Evolutionary conservation across 805 yeast species (phyloP), one percentile per base, ranked within the genome.

Genomic region (Saturnispora kantuleensis): DNA sequence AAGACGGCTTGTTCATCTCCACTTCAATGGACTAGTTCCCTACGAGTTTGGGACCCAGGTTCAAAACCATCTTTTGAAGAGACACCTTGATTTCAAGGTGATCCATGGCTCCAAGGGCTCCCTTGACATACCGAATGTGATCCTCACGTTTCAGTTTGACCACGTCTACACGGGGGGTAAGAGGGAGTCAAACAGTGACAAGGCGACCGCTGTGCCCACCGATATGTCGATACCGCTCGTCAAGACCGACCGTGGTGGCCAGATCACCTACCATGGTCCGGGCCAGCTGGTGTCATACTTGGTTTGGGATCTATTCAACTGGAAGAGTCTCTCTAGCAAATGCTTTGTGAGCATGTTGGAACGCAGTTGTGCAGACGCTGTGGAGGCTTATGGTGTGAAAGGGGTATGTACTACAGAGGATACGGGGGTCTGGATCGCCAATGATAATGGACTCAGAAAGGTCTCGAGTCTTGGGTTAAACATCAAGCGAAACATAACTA

Each of bases 221-320:
- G 26, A 21, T 21, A 12, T 32, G 9, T 35, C 40, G n/a, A 81
- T 88, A 12, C 70, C 70, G 29, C 84, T 77, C 56, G 73, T 80
- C n/a, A 90, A 85, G 54, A 74, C 93, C 0, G 78, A 78, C 44
- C 69, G 99, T 49, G 99, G 99, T 12, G 99, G 99, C 0, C 95
- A 93, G 59, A 77, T 93, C 1, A 93, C 98, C 0, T 93, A 85
- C 69, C 99, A 93, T 65, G 97, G 97, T 0, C 84, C 93, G 1
- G 98, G 98, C 0, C 99, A 93, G 62, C 58, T 87, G 33, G 96
- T 89, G 2, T 77, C 86, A 5, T 93, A 90, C 57, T 80, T 93
- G 10, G 71, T 93, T 1, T 44, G 84, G 29, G 89, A 93, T 59
- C 66, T 93, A 44, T 71, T 73, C 50, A 70, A 74, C 30, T 83